These are phyloP conservation scores for Eurotiales sp. DNA, from an alignment of 2,329 filamentous ascomycete genomes.

Conservation along the genomic window DNA sequence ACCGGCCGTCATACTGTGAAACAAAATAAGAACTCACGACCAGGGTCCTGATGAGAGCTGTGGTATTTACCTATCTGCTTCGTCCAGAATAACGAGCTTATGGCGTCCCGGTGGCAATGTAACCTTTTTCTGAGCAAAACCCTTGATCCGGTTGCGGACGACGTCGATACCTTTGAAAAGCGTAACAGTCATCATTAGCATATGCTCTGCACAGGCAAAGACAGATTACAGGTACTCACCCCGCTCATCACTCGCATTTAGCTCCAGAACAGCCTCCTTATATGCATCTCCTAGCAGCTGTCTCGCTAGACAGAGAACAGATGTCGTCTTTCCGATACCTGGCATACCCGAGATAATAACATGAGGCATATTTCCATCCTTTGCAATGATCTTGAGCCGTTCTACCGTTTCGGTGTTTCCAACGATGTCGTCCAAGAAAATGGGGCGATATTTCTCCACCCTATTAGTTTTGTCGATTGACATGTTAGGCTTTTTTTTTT, in stretches of 20 bases:
- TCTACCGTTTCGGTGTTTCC: slow-evolving; percentile 98
- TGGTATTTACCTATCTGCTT: slow-evolving; percentile 72
- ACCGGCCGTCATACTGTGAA: slow-evolving; percentile 89
- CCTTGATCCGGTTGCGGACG: slow-evolving; percentile 94
- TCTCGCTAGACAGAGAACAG: slow-evolving; percentile 84
- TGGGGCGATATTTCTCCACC: slow-evolving; percentile 97
- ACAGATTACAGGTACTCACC: slow-evolving; percentile 48
- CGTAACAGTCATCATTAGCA: not conserved
- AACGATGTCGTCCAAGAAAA: slow-evolving; percentile 94
- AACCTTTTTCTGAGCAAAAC: slow-evolving; percentile 98
- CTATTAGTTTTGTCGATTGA: slow-evolving; percentile 44
- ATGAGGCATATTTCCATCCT: slow-evolving; percentile 98
- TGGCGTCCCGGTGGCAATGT: slow-evolving; percentile 86
- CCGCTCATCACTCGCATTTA: slow-evolving; percentile 95
- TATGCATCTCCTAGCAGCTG: slow-evolving; percentile 90
- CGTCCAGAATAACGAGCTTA: slow-evolving; percentile 95
- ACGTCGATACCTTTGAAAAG: slow-evolving; percentile 75
- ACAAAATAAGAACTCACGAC: too few species aligned
- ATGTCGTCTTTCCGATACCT: slow-evolving; percentile 97
- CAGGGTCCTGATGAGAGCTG: too few species aligned
- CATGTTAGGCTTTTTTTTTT: not conserved
- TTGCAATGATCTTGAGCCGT: slow-evolving; percentile 94
- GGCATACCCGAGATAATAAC: slow-evolving; percentile 99
- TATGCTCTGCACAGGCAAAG: not conserved
- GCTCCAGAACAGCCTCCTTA: slow-evolving; percentile 93